Base-by-base conservation (phyloP, 768 basidiomycete species). In the Fomitopsis serialis region DNA sequence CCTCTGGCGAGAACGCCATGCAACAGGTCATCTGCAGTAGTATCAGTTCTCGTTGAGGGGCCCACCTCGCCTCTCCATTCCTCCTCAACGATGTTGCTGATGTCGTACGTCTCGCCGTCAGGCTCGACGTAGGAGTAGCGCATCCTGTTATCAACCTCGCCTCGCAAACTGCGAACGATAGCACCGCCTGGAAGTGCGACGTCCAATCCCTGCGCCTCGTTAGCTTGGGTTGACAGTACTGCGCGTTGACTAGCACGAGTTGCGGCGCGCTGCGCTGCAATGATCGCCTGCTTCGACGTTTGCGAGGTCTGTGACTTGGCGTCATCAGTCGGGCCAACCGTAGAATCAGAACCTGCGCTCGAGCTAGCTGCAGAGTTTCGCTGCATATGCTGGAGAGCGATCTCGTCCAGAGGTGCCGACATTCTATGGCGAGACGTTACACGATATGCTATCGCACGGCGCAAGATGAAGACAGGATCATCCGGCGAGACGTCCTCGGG, bases 71-170 rank as follows among this genome's bases (percentile, higher is more conserved):
- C 81, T n/a, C 80, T 73, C 78, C 89, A 88, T 61, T 96, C 96
- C 68, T 90, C 83, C 64, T 95, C 92, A 45, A 98, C 79, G 47
- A 97, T 86, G 57, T 96, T 88, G 62, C 91, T 93, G 66, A 98
- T 92, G 67, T 98, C 96, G 62, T 85, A 89, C 0, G 87, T 88
- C 70, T 91, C 91, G 2, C 94, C 96, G 56, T 94, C 92, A 2
- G 82, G 78, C 57, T 92, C 86, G 40, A 98, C 88, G 66, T 92
- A 98, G 36, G 95, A 97, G 67, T 99, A 99, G 0, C 95, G 85
- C 72, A 93, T 87, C 44, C 76, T 74, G 58, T 91, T 87, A 40
- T 78, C 81, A 5, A 70, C 65, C 21, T 91, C 81, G 57, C 85
- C 83, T 7, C 92, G 77, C 6, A 89, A 84, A 61, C 92, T 94